Conservation (phyloP, 2,329 filamentous ascomycete species). For the Aspergillus caelatus region DNA sequence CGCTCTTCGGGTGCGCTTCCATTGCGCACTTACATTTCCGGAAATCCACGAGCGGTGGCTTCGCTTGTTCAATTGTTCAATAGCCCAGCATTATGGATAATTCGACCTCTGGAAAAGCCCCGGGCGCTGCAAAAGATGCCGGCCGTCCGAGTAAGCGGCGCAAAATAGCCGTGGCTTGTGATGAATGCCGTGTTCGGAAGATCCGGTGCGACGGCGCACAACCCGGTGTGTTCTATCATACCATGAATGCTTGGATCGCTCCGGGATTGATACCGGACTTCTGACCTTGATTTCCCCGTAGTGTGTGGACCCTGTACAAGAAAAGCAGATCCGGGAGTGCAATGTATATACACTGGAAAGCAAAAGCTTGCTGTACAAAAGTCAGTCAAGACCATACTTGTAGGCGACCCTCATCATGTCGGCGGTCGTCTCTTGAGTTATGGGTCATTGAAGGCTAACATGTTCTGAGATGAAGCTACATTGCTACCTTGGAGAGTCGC, state of each 20-base stretch:
- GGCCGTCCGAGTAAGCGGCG: constrained; percentile 18
- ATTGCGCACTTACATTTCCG: neutral
- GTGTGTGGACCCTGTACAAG: constrained; percentile 36
- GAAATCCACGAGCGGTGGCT: neutral
- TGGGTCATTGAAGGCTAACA: neutral
- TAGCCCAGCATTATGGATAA: constrained; percentile 1
- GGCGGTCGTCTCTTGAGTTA: neutral
- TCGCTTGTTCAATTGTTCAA: neutral
- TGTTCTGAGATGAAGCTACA: constrained; percentile 25
- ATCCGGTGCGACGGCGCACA: constrained; percentile 24
- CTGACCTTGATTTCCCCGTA: constrained; percentile 13
- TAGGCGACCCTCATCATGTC: neutral
- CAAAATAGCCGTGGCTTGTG: constrained; percentile 23
- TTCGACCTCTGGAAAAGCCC: neutral
- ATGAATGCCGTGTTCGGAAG: constrained; percentile 23
- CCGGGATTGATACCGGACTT: neutral
- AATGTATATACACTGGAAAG: constrained; percentile 33
- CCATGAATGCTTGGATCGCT: neutral
- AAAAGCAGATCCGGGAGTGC: constrained; percentile 17
- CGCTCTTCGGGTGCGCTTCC: constrained; percentile 1
- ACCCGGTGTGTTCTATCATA: constrained; percentile 14
- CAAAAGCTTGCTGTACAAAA: constrained; percentile 27
- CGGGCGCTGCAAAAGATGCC: neutral
- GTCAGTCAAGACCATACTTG: constrained; percentile 14
- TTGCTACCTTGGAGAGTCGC: constrained; percentile 29